Conservation (phyloP, 169 alveolate species). For the Cryptosporidium andersoni region DNA sequence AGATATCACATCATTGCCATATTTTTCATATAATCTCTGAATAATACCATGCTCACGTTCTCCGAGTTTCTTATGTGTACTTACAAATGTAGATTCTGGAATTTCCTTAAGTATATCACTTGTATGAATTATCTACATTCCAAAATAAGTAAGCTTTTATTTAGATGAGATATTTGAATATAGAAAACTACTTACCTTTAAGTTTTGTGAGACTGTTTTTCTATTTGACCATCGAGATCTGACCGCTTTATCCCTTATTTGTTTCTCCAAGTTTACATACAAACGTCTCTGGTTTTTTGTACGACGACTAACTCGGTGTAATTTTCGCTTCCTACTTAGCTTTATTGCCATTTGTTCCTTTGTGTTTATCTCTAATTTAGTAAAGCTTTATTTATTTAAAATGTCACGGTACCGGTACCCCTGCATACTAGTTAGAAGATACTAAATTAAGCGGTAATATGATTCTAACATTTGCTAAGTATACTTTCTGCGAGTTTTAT, state of each 20-base stretch:
- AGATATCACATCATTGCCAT: slow-evolving; percentile 5
- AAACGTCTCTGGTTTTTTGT: slow-evolving; percentile 40
- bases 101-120: slow-evolving; percentile 13
- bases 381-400: too few relatives aligned
- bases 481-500: too few relatives aligned
- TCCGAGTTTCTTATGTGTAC: slow-evolving; percentile 35
- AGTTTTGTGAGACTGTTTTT: slow-evolving; percentile 52
- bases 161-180: too few relatives aligned
- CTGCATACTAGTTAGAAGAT: too few relatives aligned
- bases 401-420: too few relatives aligned
- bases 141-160: background rate
- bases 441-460: too few relatives aligned
- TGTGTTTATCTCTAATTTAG: too few relatives aligned
- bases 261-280: slow-evolving; percentile 64
- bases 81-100: slow-evolving; percentile 17
- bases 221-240: slow-evolving; percentile 40
- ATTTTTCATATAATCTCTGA: slow-evolving; percentile 7
- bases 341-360: slow-evolving; percentile 27
- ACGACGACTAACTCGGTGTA: slow-evolving; percentile 46
- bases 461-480: too few relatives aligned
- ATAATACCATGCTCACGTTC: slow-evolving; percentile 52
- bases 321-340: slow-evolving; percentile 53
- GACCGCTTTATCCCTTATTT: slow-evolving; percentile 58
- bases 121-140: slow-evolving; percentile 3
- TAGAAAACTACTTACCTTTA: slow-evolving; percentile 11